A percentile compares a stretch with the other conserved stretches of the same genome.
These are phyloP conservation scores for Candida qinlingensis DNA, from an alignment of 805 yeast species.

Conservation along the genomic window DNA sequence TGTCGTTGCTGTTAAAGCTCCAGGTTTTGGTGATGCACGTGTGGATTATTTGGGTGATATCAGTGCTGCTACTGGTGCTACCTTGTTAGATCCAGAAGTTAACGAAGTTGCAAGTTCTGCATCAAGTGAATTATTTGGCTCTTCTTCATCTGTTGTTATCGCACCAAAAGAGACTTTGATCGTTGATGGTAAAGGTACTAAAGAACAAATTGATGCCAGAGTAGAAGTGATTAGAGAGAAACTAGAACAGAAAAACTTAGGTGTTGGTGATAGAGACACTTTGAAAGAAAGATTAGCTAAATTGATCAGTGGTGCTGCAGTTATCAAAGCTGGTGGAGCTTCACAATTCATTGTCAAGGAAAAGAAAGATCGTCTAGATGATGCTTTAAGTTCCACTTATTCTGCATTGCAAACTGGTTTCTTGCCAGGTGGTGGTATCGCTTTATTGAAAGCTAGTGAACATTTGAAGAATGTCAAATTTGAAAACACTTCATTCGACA, in stretches of 20 bases:
- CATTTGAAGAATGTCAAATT: slow-evolving; percentile 65
- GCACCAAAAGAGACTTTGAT: slow-evolving; percentile 95
- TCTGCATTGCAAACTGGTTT: slow-evolving; percentile 99
- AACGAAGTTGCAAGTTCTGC: slow-evolving; percentile 95
- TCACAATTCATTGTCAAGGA: slow-evolving; percentile 98
- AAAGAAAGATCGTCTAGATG: slow-evolving; percentile 98
- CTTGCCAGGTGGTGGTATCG: slow-evolving; percentile 99
- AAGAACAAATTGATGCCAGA: slow-evolving; percentile 75
- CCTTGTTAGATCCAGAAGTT: slow-evolving; percentile 79
- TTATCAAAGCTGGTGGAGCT: slow-evolving; percentile 93
- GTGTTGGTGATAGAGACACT: slow-evolving; percentile 92
- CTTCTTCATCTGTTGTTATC: slow-evolving; percentile 85
- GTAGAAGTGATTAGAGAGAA: slow-evolving; percentile 90
- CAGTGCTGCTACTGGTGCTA: slow-evolving; percentile 92
- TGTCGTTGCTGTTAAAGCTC: slow-evolving; percentile 96
- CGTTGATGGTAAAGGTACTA: slow-evolving; percentile 86
- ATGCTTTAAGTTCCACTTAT: slow-evolving; percentile 96
- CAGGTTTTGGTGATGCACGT: slow-evolving; percentile 99
- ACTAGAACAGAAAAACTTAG: slow-evolving; percentile 63
- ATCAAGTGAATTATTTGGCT: slow-evolving; percentile 82
- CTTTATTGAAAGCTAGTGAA: slow-evolving; percentile 86
- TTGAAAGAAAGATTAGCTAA: slow-evolving; percentile 96
- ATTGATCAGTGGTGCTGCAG: slow-evolving; percentile 97
- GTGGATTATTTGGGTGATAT: slow-evolving; percentile 93
- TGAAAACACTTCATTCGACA: slow-evolving; percentile 76